A percentile compares a stretch with the other conserved stretches of the same genome.
Evolutionary conservation across 192 early-diverging fungal genomes (phyloP).

Genomic region (Tieghemiomyces parasiticus): DNA sequence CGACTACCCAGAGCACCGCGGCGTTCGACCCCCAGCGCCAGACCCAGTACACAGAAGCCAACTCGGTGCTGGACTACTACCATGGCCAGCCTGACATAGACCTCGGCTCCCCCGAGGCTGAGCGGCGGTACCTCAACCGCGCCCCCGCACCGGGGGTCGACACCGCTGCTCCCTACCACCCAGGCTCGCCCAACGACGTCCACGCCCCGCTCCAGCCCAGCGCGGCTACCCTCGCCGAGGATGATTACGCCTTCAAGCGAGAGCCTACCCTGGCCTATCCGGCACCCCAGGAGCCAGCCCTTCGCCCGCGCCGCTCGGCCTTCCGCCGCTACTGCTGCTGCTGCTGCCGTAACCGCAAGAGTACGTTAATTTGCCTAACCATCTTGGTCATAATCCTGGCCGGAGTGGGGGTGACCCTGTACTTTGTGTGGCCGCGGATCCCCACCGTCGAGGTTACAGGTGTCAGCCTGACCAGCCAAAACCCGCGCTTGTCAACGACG

Average conservation of each 20-base stretch:
- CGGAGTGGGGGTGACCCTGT: constrained; percentile 27
- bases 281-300: constrained; percentile 7
- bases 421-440: constrained; percentile 32
- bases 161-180: no score
- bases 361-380: constrained; percentile 24
- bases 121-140: neutral
- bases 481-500: neutral
- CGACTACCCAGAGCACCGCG: no score
- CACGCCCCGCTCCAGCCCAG: no score
- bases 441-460: constrained; percentile 21
- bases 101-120: neutral
- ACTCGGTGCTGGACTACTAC: neutral
- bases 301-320: constrained; percentile 11
- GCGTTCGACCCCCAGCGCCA: no score
- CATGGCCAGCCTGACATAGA: neutral
- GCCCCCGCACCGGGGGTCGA: no score
- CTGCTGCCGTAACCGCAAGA: constrained; percentile 27
- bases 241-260: neutral
- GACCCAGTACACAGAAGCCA: neutral
- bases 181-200: no score
- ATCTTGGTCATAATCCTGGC: constrained; percentile 23
- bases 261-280: neutral
- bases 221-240: no score
- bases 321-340: constrained; percentile 32
- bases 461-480: constrained; percentile 15